These are phyloP conservation scores for Rhodotorula sphaerocarpa DNA, from an alignment of 768 basidiomycete genomes.

Conservation along the genomic window DNA sequence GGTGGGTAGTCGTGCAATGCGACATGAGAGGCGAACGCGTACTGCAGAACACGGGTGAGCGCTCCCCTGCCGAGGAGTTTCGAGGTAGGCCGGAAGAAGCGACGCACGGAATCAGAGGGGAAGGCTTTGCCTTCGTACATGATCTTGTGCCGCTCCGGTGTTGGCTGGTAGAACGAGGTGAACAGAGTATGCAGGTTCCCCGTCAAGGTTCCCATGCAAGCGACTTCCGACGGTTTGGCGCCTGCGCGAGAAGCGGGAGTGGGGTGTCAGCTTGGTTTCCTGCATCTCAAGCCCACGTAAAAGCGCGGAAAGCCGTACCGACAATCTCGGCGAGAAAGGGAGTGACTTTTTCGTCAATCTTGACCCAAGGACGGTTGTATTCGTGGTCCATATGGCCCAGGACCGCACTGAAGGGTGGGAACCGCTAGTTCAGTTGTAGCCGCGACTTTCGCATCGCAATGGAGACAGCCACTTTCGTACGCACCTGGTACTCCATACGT, in stretches of 20 bases:
- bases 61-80: background rate
- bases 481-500: constrained; percentile 64
- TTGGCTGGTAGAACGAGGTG: constrained; percentile 79
- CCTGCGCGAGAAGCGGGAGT: constrained; percentile 49
- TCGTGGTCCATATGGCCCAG: constrained; percentile 81
- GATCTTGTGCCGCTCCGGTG: constrained; percentile 75
- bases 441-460: too few species aligned
- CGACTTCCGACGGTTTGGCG: constrained; percentile 79
- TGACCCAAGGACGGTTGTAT: constrained; percentile 71
- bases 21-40: constrained; percentile 92
- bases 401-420: constrained; percentile 8
- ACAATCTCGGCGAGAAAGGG: constrained; percentile 71
- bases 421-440: too few species aligned
- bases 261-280: background rate
- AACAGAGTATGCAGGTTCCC: constrained; percentile 66
- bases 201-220: constrained; percentile 90
- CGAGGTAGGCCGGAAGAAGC: background rate
- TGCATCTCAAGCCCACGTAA: too few species aligned
- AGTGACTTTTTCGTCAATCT: constrained; percentile 62
- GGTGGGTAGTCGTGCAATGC: constrained; percentile 68
- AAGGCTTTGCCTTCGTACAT: constrained; percentile 89
- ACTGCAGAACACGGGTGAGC: constrained; percentile 51
- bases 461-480: too few species aligned
- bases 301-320: too few species aligned
- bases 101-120: constrained; percentile 82